These are phyloP conservation scores for Trametes sp. DNA, from an alignment of 1,284 basidiomycete genomes.

Conservation along the genomic window DNA sequence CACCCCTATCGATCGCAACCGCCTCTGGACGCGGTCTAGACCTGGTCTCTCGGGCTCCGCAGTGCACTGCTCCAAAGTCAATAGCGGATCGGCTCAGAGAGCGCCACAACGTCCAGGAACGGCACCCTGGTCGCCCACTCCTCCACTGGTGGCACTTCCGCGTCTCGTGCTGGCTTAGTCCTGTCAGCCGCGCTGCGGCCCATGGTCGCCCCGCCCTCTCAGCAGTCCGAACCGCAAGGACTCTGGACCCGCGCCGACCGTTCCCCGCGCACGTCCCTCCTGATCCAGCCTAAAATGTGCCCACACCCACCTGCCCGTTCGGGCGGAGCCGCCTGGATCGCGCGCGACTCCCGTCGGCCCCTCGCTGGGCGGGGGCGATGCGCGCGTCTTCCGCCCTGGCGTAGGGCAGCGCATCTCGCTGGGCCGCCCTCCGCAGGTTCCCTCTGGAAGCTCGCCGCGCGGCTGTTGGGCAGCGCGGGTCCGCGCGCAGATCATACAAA, in stretches of 20 bases:
- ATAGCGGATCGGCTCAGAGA: background rate
- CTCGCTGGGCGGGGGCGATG: slow-evolving; percentile 12
- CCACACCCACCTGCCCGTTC: slow-evolving; percentile 2
- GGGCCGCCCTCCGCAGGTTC: slow-evolving; percentile 14
- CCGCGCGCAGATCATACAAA: slow-evolving; percentile 5
- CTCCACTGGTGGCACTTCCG: background rate
- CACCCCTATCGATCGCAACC: slow-evolving; percentile 3
- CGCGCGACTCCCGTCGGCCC: slow-evolving; percentile 2
- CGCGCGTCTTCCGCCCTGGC: slow-evolving; percentile 17
- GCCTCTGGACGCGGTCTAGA: background rate
- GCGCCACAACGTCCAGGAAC: slow-evolving; percentile 4
- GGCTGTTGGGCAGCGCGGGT: slow-evolving; percentile 5
- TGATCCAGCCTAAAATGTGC: slow-evolving; percentile 8
- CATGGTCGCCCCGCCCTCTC: slow-evolving; percentile 5
- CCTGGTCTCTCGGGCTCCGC: background rate
- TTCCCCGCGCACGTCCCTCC: background rate
- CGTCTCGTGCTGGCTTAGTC: background rate
- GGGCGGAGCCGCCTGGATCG: slow-evolving; percentile 15
- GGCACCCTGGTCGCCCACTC: background rate
- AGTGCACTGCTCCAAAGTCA: background rate
- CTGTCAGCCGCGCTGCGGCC: slow-evolving; percentile 7
- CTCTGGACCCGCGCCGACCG: background rate
- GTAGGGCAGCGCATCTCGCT: slow-evolving; percentile 16
- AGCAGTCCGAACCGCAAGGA: slow-evolving; percentile 17
- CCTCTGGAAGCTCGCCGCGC: slow-evolving; percentile 8